Evolutionary conservation across 257 asterid genomes (phyloP), one percentile per base, ranked within the genome.

Genomic region (Nicotiana tabacum): DNA sequence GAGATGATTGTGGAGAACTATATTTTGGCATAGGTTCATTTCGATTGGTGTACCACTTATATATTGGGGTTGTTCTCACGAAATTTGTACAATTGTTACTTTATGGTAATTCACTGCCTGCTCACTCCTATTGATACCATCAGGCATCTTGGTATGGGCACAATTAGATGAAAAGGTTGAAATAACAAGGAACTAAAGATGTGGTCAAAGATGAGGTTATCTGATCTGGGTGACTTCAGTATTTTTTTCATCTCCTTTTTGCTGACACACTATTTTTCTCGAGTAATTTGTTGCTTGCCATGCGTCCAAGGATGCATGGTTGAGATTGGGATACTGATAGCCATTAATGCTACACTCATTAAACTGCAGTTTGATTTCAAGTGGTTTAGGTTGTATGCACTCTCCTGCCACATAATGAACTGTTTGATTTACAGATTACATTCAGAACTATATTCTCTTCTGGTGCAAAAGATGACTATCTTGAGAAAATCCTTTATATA

Each of bases 391-490:
- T 67, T 74, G 80, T 76, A 51, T 76, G 39, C 43, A 51, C 46
- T 76, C 65, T 51, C 46, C 0, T 27, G 46, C 80, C 46, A 51
- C 27, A 27, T 51, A 76, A 48, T 76, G 64, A 76, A 76, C 43
- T 15, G 65, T 76, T 76, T 76, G 64, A 76, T 51, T 15, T 76
- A 60, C 27, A 15, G 65, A 51, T 27, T 51, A 30, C 43, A 2
- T 27, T 29, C 70, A 65, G 43, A 65, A 65, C 21, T 76, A 76
- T 76, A 51, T 76, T 27, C 46, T 76, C 80, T 76, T 76, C 30
- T 15, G 46, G 46, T 76, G 65, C 62, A 74, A 55, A 74, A 51
- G 8, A 6, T 48, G 24, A 76, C 29, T 65, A 29, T 76, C 65
- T 15, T 76, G 65, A 55, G 80, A 51, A 74, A 76, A 51, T 2